These are phyloP conservation scores for Calonectria pseudoreteaudii DNA, from an alignment of 2,329 filamentous ascomycete genomes.

Conservation along the genomic window DNA sequence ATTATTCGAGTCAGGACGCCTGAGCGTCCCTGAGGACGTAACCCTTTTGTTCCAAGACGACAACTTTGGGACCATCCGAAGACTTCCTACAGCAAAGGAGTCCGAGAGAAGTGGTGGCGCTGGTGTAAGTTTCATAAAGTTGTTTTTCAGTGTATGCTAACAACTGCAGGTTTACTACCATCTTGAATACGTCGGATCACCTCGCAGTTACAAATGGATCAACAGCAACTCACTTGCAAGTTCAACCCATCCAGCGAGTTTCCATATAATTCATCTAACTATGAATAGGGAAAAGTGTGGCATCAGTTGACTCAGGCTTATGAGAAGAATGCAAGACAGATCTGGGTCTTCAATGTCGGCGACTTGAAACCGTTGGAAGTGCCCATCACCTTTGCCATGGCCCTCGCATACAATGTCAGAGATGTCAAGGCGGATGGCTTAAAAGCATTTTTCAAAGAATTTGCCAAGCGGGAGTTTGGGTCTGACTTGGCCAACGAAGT, in stretches of 20 bases:
- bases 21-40: slow-evolving; percentile 66
- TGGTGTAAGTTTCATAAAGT: slow-evolving; percentile 53
- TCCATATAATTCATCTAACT: neutral
- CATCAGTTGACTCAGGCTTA: slow-evolving; percentile 70
- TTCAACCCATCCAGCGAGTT: neutral
- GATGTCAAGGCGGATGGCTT: slow-evolving; percentile 53
- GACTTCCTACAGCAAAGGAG: slow-evolving; percentile 66
- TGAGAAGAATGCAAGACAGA: slow-evolving; percentile 57
- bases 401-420: slow-evolving; percentile 67
- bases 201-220: slow-evolving; percentile 57
- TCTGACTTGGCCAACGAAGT: slow-evolving; percentile 55
- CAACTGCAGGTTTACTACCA: slow-evolving; percentile 59
- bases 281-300: slow-evolving; percentile 48
- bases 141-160: neutral
- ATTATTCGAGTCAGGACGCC: slow-evolving; percentile 68
- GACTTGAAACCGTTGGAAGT: slow-evolving; percentile 71
- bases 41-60: slow-evolving; percentile 72
- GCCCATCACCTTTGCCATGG: slow-evolving; percentile 66
- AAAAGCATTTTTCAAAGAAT: slow-evolving; percentile 57
- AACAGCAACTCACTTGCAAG: slow-evolving; percentile 67
- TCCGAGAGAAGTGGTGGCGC: slow-evolving; percentile 66
- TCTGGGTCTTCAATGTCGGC: slow-evolving; percentile 74
- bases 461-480: slow-evolving; percentile 63
- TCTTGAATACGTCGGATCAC: slow-evolving; percentile 52
- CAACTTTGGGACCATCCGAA: slow-evolving; percentile 69